Percentiles rank a stretch among this genome's conserved stretches.
phyloP scores from a whole-genome alignment of 148 eudicot genomes.

The Nepenthes gracilis region DNA sequence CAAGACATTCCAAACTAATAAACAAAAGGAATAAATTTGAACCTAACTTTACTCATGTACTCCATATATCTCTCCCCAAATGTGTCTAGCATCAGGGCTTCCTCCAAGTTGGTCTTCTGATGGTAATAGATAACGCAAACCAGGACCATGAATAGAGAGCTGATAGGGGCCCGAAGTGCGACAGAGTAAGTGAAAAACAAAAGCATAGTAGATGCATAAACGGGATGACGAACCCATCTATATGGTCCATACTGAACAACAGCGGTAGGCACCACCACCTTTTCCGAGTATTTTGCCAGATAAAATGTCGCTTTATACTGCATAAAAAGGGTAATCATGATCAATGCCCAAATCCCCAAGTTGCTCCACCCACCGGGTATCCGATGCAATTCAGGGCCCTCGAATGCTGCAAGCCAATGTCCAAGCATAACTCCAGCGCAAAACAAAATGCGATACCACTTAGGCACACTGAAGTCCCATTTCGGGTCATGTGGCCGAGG shows the following conservation, averaged over 20 bases:
- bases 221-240: slow-evolving; percentile 82
- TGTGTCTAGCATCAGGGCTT: slow-evolving; percentile 55
- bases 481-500: slow-evolving; percentile 62
- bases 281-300: slow-evolving; percentile 77
- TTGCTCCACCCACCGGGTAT: slow-evolving; percentile 79
- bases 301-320: slow-evolving; percentile 68
- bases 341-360: slow-evolving; percentile 58
- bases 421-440: slow-evolving; percentile 40
- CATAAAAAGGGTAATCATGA: slow-evolving; percentile 43
- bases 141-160: slow-evolving; percentile 38
- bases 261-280: slow-evolving; percentile 66
- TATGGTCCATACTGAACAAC: slow-evolving; percentile 85
- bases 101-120: slow-evolving; percentile 72
- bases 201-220: slow-evolving; percentile 83
- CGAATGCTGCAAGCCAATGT: slow-evolving; percentile 88
- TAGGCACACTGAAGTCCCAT: slow-evolving; percentile 61
- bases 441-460: slow-evolving; percentile 36
- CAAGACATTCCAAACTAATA: slow-evolving; percentile 33
- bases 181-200: slow-evolving; percentile 51
- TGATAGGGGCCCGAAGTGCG: slow-evolving; percentile 77
- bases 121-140: slow-evolving; percentile 62
- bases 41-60: slow-evolving; percentile 54
- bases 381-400: slow-evolving; percentile 70
- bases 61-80: slow-evolving; percentile 53
- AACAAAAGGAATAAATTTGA: slow-evolving; percentile 79